Evolutionary conservation across 2,329 filamentous ascomycete genomes (phyloP).

Genomic region (Pseudopyricularia cyperi): DNA sequence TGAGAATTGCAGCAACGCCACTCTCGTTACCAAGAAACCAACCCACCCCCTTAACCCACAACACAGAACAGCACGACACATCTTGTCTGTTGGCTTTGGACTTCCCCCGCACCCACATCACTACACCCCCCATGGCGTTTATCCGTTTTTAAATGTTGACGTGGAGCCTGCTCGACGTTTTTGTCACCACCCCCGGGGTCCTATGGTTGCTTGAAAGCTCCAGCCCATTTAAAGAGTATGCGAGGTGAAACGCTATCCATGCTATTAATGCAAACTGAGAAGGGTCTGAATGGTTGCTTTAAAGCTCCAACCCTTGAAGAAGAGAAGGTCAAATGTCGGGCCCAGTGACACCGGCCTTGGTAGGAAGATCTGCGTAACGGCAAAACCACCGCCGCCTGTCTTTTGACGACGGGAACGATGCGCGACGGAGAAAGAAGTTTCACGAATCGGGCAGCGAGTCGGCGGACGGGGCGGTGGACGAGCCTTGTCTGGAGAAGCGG

Average conservation of each 20-base stretch:
- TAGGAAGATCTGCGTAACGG: not conserved
- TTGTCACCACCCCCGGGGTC: slow-evolving; percentile 22
- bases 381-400: not conserved
- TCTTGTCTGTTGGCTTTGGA: not conserved
- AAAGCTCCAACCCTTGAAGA: slow-evolving; percentile 31
- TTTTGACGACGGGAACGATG: not conserved
- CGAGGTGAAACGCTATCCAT: slow-evolving; percentile 3
- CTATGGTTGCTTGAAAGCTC: slow-evolving; percentile 55
- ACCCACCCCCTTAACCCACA: not conserved
- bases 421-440: not conserved
- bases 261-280: slow-evolving; percentile 13
- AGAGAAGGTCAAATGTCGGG: not conserved
- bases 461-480: not conserved
- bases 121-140: slow-evolving; percentile 6
- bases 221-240: slow-evolving; percentile 30
- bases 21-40: not conserved
- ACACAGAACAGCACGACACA: not conserved
- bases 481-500: not conserved
- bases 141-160: slow-evolving; percentile 11
- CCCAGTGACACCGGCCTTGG: not conserved
- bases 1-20: not conserved
- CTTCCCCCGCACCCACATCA: not conserved
- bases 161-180: not conserved
- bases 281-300: slow-evolving; percentile 36
- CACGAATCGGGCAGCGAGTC: not conserved